phyloP scores from a whole-genome alignment of 2,329 filamentous ascomycete genomes.

The Apiospora malaysiana region DNA sequence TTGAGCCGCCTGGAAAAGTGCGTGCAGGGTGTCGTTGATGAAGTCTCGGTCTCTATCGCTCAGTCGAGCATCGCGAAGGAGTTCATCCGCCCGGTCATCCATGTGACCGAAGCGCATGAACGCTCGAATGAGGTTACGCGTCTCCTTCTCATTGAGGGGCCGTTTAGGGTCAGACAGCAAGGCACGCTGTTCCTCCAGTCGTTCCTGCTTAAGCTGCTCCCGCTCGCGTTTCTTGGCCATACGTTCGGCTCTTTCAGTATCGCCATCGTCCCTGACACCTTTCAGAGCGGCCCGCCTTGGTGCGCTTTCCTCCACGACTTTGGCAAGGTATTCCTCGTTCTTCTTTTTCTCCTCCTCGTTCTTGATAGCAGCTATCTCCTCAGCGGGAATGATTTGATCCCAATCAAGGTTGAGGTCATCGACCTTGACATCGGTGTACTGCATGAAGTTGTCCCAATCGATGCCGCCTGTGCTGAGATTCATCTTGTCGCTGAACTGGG shows the following conservation, averaged over 20 bases:
- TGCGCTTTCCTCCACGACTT: slow-evolving; percentile 83
- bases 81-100: slow-evolving; percentile 85
- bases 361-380: slow-evolving; percentile 88
- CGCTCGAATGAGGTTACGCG: slow-evolving; percentile 86
- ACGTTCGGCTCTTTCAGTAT: slow-evolving; percentile 69
- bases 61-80: slow-evolving; percentile 86
- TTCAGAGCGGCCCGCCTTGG: slow-evolving; percentile 75
- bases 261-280: slow-evolving; percentile 54
- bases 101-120: slow-evolving; percentile 92
- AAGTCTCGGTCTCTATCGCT: slow-evolving; percentile 82
- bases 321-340: slow-evolving; percentile 81
- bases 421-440: slow-evolving; percentile 97
- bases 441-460: slow-evolving; percentile 91
- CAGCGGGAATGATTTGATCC: slow-evolving; percentile 97
- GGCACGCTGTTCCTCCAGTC: slow-evolving; percentile 75
- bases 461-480: slow-evolving; percentile 86
- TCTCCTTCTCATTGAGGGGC: slow-evolving; percentile 91
- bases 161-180: slow-evolving; percentile 83
- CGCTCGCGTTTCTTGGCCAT: slow-evolving; percentile 70
- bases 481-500: slow-evolving; percentile 91
- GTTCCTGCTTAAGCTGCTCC: slow-evolving; percentile 72
- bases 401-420: slow-evolving; percentile 82
- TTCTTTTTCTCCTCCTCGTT: slow-evolving; percentile 85
- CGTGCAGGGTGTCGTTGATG: slow-evolving; percentile 75
- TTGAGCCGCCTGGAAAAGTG: slow-evolving; percentile 68